phyloP scores from a whole-genome alignment of 257 asterid genomes.

The Lithospermum erythrorhizon region DNA sequence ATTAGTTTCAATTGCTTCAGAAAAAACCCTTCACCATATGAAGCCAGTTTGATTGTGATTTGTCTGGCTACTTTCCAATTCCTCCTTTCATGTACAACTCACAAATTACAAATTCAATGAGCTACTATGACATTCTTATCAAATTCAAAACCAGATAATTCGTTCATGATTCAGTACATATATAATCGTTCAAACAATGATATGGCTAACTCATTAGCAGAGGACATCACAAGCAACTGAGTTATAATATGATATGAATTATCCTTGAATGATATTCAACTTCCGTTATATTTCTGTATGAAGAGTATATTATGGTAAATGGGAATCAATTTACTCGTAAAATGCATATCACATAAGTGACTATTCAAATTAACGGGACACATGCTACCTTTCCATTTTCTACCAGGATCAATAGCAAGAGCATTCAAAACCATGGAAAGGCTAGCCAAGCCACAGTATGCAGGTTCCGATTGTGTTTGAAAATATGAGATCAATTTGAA shows the following conservation, averaged over 20 bases:
- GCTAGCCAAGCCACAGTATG: slow-evolving; percentile 97
- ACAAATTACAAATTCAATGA: no score
- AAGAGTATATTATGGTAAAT: background rate
- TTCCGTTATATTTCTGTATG: background rate
- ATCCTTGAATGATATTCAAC: background rate
- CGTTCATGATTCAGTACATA: background rate
- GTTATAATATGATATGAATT: background rate
- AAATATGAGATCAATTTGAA: slow-evolving; percentile 88
- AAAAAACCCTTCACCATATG: no score
- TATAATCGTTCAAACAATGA: no score
- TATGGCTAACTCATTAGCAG: background rate
- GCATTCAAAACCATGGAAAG: slow-evolving; percentile 97
- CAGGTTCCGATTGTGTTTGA: slow-evolving; percentile 99
- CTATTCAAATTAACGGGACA: no score
- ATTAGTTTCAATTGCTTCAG: no score
- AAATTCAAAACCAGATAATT: background rate
- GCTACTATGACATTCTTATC: background rate
- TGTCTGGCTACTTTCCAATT: no score
- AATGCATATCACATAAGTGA: no score
- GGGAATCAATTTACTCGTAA: background rate
- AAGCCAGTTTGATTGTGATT: no score
- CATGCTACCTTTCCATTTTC: slow-evolving; percentile 89
- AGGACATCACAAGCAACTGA: background rate
- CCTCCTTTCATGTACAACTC: background rate
- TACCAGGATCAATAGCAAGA: slow-evolving; percentile 92